Evolutionary conservation across 2,329 filamentous ascomycete species (phyloP).

Genomic region (Penicillium polonicum): DNA sequence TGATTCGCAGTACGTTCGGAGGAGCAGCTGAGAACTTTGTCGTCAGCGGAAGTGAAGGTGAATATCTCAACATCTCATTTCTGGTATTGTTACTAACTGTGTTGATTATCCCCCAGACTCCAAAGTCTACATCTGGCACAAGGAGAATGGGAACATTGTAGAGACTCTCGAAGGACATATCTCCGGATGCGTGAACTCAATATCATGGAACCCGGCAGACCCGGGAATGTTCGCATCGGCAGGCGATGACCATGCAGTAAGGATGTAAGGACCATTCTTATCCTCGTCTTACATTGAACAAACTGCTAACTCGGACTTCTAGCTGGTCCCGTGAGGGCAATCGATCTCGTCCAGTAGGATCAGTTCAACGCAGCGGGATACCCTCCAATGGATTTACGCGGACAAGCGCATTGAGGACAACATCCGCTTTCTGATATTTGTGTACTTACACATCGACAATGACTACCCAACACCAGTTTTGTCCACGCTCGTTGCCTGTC

Average conservation of each 20-base stretch:
- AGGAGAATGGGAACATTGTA: constrained; percentile 72
- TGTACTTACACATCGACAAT: background rate
- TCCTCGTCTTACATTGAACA: background rate
- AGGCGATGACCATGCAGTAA: constrained; percentile 80
- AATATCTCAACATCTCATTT: constrained; percentile 16
- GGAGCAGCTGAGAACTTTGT: constrained; percentile 92
- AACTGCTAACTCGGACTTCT: constrained; percentile 7
- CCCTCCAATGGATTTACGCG: constrained; percentile 38
- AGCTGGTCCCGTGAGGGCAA: constrained; percentile 41
- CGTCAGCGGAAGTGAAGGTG: constrained; percentile 86
- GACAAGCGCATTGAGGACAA: constrained; percentile 44
- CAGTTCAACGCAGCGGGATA: constrained; percentile 30
- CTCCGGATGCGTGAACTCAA: constrained; percentile 76
- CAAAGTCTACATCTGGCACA: constrained; percentile 85
- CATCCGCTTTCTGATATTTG: constrained; percentile 31
- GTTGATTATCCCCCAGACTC: constrained; percentile 51
- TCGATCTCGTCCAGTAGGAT: constrained; percentile 23
- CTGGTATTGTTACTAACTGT: constrained; percentile 21
- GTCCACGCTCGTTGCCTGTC: constrained; percentile 3
- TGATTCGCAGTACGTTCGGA: constrained; percentile 82
- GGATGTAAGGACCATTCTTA: constrained; percentile 64
- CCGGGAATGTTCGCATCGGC: constrained; percentile 85
- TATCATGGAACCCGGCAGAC: constrained; percentile 83
- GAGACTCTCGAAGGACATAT: constrained; percentile 74
- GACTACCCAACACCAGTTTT: background rate